A percentile compares a stretch with the other conserved stretches of the same genome.
phyloP scores from a whole-genome alignment of 2,329 filamentous ascomycete genomes.

The Scolecobasidium constrictum region DNA sequence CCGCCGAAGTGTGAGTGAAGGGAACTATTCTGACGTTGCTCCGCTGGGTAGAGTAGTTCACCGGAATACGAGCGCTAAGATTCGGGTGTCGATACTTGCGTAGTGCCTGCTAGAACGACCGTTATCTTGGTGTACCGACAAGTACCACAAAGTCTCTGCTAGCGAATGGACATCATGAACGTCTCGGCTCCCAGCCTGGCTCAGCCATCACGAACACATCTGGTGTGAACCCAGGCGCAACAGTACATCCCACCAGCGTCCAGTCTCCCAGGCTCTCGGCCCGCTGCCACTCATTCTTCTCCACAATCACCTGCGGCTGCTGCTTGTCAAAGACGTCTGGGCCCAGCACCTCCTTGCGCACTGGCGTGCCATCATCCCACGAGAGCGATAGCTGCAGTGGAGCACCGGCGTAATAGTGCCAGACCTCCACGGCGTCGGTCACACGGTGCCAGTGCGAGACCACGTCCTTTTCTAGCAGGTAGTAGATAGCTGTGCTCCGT shows the following conservation, averaged over 20 bases:
- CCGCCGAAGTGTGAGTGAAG: too few species aligned
- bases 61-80: too few species aligned
- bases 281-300: slow-evolving; percentile 34
- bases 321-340: slow-evolving; percentile 32
- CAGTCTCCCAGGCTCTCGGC: slow-evolving; percentile 35
- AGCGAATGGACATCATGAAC: too few species aligned
- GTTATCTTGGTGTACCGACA: too few species aligned
- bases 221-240: slow-evolving; percentile 19
- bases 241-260: slow-evolving; percentile 35
- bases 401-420: slow-evolving; percentile 45
- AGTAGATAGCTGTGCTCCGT: slow-evolving; percentile 41
- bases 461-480: slow-evolving; percentile 35
- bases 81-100: too few species aligned
- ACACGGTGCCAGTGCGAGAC: slow-evolving; percentile 42
- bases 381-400: slow-evolving; percentile 37
- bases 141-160: too few species aligned
- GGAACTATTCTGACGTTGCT: too few species aligned
- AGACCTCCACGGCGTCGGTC: slow-evolving; percentile 37
- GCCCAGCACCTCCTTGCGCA: slow-evolving; percentile 25
- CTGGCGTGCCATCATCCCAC: slow-evolving; percentile 28
- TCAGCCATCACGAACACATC: slow-evolving; percentile 21
- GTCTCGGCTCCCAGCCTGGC: slow-evolving; percentile 20
- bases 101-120: too few species aligned
- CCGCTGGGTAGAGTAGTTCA: too few species aligned
- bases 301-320: slow-evolving; percentile 33